Evolutionary conservation across 768 basidiomycete species (phyloP), one percentile per base, ranked within the genome.

Genomic region (Mycena vitilis): DNA sequence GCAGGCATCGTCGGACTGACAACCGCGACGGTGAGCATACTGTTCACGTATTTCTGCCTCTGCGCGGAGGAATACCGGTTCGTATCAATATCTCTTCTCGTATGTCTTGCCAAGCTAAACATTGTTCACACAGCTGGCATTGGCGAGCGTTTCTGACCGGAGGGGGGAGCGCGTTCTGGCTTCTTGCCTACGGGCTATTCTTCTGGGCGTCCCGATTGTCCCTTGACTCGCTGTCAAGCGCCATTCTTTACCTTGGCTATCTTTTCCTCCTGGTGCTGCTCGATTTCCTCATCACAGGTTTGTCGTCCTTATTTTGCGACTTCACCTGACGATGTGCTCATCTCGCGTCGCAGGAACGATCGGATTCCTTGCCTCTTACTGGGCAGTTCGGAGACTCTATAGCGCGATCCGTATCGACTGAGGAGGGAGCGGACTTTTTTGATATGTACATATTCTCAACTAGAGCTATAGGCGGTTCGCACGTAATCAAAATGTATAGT

Each of bases 41-140:
- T 94, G 18, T 94, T 94, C 78, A 91, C 91, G 5, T 96, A 99
- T 80, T 98, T 98, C 80, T 84, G 89, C 59, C 86, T 99, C 18
- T 98, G 96, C 70, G 93, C 95, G 8, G 97, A 98, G 78, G 96
- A 99, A 74, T 98, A 98, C 78, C 84, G 94, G 92, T 94, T 61
- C 64, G 85, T 76, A 16, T 48, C 30, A 30, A 30, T 5, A 5
- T 5, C 30, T 56, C 38, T 44, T 5, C 13, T 20, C n/a, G 55
- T 60, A 22, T 66, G 20, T 70, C 42, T 74, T 53, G 57, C 60
- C 36, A 49, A 11, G 25, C 44, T 59, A 37, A 59, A 5, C 12
- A 42, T 42, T n/a, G 34, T 9, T 4, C 59, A 37, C 40, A 37
- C 67, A 93, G 95, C 66, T 99, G 96, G 96, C 96, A 99, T 66